Base-by-base conservation (phyloP, 768 basidiomycete genomes). In the Suillus bovinus region DNA sequence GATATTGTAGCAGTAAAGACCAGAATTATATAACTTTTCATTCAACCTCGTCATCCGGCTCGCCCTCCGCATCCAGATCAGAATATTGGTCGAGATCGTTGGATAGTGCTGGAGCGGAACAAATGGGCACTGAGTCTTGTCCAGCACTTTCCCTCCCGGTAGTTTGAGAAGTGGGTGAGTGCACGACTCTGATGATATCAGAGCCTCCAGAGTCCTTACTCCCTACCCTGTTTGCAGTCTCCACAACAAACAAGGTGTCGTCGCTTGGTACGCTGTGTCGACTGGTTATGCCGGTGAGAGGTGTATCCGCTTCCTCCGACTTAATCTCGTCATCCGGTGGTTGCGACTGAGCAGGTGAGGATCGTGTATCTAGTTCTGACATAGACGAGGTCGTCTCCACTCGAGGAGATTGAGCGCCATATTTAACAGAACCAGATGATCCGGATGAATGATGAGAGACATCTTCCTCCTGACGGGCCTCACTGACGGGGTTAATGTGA, bases 191-290 rank as follows among this genome's bases (percentile, higher is more conserved):
- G 38, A 34, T 34, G 17, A 56, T 41, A 24, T 52, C 66, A 24
- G 56, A 56, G 17, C 70, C 71, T 46, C 61, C 64, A 4, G 59
- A 63, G 59, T 67, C 67, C 59, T 72, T 71, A 70, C 55, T 72
- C 66, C 75, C 59, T 60, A 70, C 67, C 17, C 67, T 70, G 31
- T 69, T 67, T 5, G 68, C 67, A 8, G 65, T 70, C 41, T 81
- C 78, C 14, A 69, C 64, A 17, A 75, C 79, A 52, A 78, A 78
- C 46, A 86, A 76, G 10, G 83, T 86, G 59, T 83, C 84, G 63
- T 88, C 88, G 67, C 82, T 86, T 34, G 83, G 82, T 61, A 80
- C 76, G 64, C 86, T 87, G 68, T 82, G 83, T 62, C 78, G 77
- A 65, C 82, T 83, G 55, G 82, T 79, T 61, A 76, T 66, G 24